A percentile compares a stretch with the other conserved stretches of the same genome.
These are phyloP conservation scores for Drechslerella stenobrocha DNA, from an alignment of 2,329 filamentous ascomycete species.

Conservation along the genomic window DNA sequence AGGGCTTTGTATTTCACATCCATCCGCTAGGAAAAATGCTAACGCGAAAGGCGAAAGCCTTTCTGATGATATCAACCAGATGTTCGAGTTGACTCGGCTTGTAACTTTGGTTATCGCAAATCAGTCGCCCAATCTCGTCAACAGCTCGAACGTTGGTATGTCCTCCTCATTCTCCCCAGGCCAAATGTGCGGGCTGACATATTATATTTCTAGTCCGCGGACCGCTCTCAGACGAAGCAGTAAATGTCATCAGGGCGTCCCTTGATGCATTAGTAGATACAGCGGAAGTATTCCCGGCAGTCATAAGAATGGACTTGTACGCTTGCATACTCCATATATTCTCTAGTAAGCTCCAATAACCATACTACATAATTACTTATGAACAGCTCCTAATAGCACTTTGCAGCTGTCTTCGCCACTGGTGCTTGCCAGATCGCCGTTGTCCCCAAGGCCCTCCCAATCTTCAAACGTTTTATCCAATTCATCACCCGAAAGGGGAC, in stretches of 20 bases:
- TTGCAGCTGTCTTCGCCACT: conserved; percentile 73
- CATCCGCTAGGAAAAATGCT: conserved; percentile 74
- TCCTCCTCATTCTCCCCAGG: background rate
- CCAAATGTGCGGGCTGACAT: background rate
- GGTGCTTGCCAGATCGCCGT: conserved; percentile 84
- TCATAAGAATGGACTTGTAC: conserved; percentile 94
- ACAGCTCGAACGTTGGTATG: conserved; percentile 53
- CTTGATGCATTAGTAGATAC: conserved; percentile 90
- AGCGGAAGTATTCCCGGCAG: conserved; percentile 89
- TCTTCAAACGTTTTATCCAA: conserved; percentile 85
- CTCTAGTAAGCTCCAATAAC: conserved; percentile 60
- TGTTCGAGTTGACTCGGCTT: conserved; percentile 94
- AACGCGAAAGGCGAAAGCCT: conserved; percentile 73
- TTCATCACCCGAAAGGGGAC: conserved; percentile 64
- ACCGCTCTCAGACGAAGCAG: conserved; percentile 82
- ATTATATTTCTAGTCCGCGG: conserved; percentile 63
- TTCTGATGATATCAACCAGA: conserved; percentile 94
- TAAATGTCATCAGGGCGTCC: conserved; percentile 75
- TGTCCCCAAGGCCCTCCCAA: conserved; percentile 84
- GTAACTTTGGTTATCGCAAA: conserved; percentile 91
- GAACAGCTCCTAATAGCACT: conserved; percentile 14
- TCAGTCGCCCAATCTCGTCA: conserved; percentile 75
- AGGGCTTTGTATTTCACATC: conserved; percentile 85
- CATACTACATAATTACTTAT: background rate
- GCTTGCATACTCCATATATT: conserved; percentile 98